Evolutionary conservation across 164 flowering plant genomes (phyloP).

Genomic region (Houttuynia cordata): DNA sequence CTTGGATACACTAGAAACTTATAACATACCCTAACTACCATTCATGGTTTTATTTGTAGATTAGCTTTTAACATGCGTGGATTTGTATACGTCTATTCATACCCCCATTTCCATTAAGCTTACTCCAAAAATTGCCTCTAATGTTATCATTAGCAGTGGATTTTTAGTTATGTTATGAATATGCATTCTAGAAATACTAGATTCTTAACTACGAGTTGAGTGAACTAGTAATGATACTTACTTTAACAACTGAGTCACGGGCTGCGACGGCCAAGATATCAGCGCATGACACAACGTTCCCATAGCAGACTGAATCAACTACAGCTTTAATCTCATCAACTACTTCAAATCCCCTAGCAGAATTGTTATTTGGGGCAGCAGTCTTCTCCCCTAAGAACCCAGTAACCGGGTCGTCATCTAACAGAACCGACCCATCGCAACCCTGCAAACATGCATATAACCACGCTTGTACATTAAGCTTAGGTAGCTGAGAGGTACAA

Average conservation of each 20-base stretch:
- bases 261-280: slow-evolving; percentile 18
- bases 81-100: too few relatives aligned
- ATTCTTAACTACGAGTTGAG: too few relatives aligned
- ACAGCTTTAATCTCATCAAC: slow-evolving; percentile 14
- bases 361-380: slow-evolving; percentile 12
- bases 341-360: slow-evolving; percentile 13
- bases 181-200: neutral
- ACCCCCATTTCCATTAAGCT: too few relatives aligned
- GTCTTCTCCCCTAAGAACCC: slow-evolving; percentile 16
- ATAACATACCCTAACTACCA: too few relatives aligned
- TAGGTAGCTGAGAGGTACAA: too few relatives aligned
- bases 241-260: slow-evolving; percentile 13
- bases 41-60: too few relatives aligned
- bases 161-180: too few relatives aligned
- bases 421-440: slow-evolving; percentile 18
- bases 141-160: too few relatives aligned
- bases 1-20: too few relatives aligned
- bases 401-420: slow-evolving; percentile 11
- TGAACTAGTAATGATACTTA: slow-evolving; percentile 1
- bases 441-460: slow-evolving; percentile 6
- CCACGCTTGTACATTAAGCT: too few relatives aligned
- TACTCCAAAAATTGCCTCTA: neutral
- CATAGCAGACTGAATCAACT: slow-evolving; percentile 6
- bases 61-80: too few relatives aligned
- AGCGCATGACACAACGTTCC: slow-evolving; percentile 15